These are phyloP conservation scores for Mastigamoeba balamuthi DNA, from an alignment of 78 protist species.

Conservation along the genomic window DNA sequence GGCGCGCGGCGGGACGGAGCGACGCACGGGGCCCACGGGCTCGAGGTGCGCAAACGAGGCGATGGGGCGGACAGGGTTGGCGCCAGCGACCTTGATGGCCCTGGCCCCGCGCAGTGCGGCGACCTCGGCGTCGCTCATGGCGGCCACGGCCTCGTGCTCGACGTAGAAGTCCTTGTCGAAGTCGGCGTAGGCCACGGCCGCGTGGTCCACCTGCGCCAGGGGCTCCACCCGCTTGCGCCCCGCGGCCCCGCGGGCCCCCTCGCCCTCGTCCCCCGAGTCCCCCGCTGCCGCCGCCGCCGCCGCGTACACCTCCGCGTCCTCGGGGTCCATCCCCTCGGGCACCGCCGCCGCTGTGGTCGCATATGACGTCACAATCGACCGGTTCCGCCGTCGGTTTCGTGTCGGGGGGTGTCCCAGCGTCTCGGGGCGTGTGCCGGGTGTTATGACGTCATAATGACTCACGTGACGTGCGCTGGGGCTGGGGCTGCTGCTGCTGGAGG, in stretches of 20 bases:
- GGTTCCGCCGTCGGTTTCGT: too few species aligned
- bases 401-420: too few species aligned
- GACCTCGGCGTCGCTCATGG: conserved; percentile 5
- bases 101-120: conserved; percentile 9
- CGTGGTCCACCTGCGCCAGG: conserved; percentile 54
- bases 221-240: conserved; percentile 23
- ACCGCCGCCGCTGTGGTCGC: background rate
- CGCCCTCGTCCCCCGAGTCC: background rate
- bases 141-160: conserved; percentile 7
- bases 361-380: too few species aligned
- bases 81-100: conserved; percentile 17
- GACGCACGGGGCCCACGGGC: conserved; percentile 8
- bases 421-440: too few species aligned
- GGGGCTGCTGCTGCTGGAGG: background rate
- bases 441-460: background rate
- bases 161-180: conserved; percentile 57
- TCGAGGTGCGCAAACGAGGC: conserved; percentile 36
- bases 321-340: background rate
- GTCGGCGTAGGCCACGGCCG: conserved; percentile 21
- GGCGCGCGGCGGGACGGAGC: too few species aligned
- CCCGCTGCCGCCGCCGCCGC: background rate
- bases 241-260: background rate
- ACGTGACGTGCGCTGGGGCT: background rate
- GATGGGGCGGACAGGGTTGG: conserved; percentile 18
- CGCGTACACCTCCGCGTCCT: background rate